Conservation (phyloP, 305 asterid species). For the Fraxinus platypoda region DNA sequence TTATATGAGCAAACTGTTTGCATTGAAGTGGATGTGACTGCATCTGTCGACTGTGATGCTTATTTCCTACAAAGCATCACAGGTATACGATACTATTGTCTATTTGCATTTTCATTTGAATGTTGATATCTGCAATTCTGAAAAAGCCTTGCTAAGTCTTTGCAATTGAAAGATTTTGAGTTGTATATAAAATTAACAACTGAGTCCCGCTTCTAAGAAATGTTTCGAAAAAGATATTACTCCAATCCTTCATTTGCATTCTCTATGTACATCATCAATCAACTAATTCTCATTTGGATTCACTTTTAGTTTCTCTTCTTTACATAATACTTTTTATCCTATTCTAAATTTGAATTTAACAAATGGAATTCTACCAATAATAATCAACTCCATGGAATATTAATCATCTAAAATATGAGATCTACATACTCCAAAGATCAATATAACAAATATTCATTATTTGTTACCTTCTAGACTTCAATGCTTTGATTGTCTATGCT, state of each 20-base stretch:
- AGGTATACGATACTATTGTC: not conserved
- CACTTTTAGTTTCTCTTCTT: slow-evolving; percentile 1
- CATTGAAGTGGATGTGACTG: not conserved
- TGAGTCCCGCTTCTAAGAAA: not conserved
- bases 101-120: slow-evolving; percentile 1
- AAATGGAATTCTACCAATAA: not conserved
- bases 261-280: not conserved
- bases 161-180: not conserved
- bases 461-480: not conserved
- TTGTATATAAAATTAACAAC: not conserved
- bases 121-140: not conserved
- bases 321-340: not conserved
- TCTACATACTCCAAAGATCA: not conserved
- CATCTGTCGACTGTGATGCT: not conserved
- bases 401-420: not conserved
- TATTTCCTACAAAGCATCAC: not conserved
- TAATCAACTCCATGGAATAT: not conserved
- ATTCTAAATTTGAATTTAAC: not conserved
- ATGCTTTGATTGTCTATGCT: not conserved
- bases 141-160: not conserved
- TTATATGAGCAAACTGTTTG: not conserved
- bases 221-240: not conserved
- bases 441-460: not conserved
- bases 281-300: slow-evolving; percentile 1
- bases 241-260: not conserved